Conservation (phyloP, 176 grass and related monocot genomes). For the Cymbopogon citratus region DNA sequence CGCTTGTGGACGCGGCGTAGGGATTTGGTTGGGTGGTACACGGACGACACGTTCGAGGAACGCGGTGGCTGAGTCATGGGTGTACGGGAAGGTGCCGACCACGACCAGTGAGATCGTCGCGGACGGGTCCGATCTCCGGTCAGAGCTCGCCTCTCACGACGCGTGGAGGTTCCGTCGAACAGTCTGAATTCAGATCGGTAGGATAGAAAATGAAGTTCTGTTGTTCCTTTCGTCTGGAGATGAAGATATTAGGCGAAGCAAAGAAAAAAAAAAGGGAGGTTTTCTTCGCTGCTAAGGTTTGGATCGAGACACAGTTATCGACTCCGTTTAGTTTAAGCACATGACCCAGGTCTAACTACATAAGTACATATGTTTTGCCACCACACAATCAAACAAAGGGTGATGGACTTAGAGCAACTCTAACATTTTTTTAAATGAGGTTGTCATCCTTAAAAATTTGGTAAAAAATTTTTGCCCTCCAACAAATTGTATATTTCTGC, state of each 20-base stretch:
- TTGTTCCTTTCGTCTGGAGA: background rate
- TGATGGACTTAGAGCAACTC: too few relatives aligned
- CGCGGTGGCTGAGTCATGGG: slow-evolving; percentile 35
- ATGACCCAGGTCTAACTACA: too few relatives aligned
- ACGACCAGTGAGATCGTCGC: background rate
- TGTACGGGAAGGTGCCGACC: slow-evolving; percentile 29
- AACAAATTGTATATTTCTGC: too few relatives aligned
- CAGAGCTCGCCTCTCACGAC: background rate
- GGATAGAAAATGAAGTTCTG: background rate
- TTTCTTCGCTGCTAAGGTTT: slow-evolving; percentile 34
- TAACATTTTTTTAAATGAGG: too few relatives aligned
- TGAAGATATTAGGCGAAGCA: background rate
- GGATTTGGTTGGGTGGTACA: background rate
- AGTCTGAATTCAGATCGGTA: background rate
- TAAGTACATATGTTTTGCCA: too few relatives aligned
- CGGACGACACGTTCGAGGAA: slow-evolving; percentile 41
- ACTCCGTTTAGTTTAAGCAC: too few relatives aligned
- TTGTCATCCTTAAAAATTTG: too few relatives aligned
- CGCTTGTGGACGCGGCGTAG: background rate
- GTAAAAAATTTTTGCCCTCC: too few relatives aligned
- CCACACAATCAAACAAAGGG: too few relatives aligned
- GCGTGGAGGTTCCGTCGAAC: background rate
- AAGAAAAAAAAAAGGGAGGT: background rate
- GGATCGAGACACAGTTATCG: background rate
- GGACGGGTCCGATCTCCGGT: slow-evolving; percentile 9